phyloP scores from a whole-genome alignment of 1,139 yeast species.

The Pneumocystis canis region DNA sequence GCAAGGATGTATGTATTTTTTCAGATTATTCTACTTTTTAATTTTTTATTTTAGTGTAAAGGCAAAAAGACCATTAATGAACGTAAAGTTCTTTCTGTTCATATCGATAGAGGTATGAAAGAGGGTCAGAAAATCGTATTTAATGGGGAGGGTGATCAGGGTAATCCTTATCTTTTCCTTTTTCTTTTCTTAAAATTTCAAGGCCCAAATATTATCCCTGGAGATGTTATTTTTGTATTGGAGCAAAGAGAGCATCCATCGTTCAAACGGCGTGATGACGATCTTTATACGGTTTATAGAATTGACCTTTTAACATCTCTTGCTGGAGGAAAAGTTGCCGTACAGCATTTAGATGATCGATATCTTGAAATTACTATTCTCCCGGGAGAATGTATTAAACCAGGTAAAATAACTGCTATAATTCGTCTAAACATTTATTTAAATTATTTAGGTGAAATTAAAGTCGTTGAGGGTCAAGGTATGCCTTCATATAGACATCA shows the following conservation, averaged over 20 bases:
- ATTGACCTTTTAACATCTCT: constrained; percentile 84
- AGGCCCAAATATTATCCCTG: constrained; percentile 86
- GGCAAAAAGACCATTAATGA: constrained; percentile 83
- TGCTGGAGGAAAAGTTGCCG: constrained; percentile 84
- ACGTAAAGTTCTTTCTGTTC: constrained; percentile 86
- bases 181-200: neutral
- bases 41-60: constrained; percentile 33
- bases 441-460: constrained; percentile 28
- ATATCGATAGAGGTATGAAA: constrained; percentile 93
- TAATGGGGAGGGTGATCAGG: constrained; percentile 91
- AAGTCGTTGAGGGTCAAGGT: constrained; percentile 86
- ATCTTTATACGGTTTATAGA: constrained; percentile 71
- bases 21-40: neutral
- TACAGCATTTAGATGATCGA: constrained; percentile 73
- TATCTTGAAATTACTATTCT: constrained; percentile 65
- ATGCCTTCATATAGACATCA: constrained; percentile 57
- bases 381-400: constrained; percentile 89
- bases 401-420: constrained; percentile 32
- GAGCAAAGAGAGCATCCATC: constrained; percentile 74
- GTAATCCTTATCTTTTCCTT: neutral
- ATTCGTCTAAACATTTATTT: neutral
- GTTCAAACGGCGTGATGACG: constrained; percentile 82
- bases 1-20: constrained; percentile 33
- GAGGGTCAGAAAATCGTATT: constrained; percentile 86
- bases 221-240: constrained; percentile 85